Percentiles rank a stretch among this genome's conserved stretches.
These are phyloP conservation scores for Porpolomopsis calyptriformis DNA, from an alignment of 768 basidiomycete genomes.

Conservation along the genomic window DNA sequence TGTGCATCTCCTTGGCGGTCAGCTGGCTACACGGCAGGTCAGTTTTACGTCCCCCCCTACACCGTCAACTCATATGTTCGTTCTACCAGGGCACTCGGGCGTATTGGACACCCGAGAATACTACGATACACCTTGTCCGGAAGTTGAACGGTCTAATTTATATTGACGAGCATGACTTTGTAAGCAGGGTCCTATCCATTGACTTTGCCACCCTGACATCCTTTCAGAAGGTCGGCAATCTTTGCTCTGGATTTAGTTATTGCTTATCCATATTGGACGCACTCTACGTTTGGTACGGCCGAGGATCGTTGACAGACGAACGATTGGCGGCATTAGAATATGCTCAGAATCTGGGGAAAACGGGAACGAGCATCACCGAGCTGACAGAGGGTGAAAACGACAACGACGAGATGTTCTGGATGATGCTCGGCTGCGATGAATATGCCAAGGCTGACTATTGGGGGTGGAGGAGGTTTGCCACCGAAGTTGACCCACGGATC, in stretches of 20 bases:
- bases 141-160: slow-evolving; percentile 36
- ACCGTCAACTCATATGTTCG: neutral
- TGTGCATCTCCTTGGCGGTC: slow-evolving; percentile 55
- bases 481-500: slow-evolving; percentile 36
- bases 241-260: slow-evolving; percentile 82
- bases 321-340: slow-evolving; percentile 54
- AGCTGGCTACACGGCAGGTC: slow-evolving; percentile 68
- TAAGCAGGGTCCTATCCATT: slow-evolving; percentile 21
- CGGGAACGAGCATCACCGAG: slow-evolving; percentile 35
- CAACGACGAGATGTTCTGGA: slow-evolving; percentile 77
- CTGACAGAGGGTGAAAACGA: slow-evolving; percentile 53
- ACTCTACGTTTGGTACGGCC: slow-evolving; percentile 74
- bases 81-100: slow-evolving; percentile 48
- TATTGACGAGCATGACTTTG: slow-evolving; percentile 68
- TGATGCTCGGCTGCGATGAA: slow-evolving; percentile 65
- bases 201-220: slow-evolving; percentile 7
- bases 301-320: slow-evolving; percentile 52
- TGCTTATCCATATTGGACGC: slow-evolving; percentile 61
- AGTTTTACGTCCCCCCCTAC: slow-evolving; percentile 6
- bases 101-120: slow-evolving; percentile 74
- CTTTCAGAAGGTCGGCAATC: slow-evolving; percentile 44
- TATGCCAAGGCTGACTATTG: slow-evolving; percentile 78
- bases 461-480: slow-evolving; percentile 51
- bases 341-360: slow-evolving; percentile 35
- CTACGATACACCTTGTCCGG: slow-evolving; percentile 70